These are phyloP conservation scores for Alloteropsis semialata DNA, from an alignment of 176 grass and related monocot species.

Conservation along the genomic window DNA sequence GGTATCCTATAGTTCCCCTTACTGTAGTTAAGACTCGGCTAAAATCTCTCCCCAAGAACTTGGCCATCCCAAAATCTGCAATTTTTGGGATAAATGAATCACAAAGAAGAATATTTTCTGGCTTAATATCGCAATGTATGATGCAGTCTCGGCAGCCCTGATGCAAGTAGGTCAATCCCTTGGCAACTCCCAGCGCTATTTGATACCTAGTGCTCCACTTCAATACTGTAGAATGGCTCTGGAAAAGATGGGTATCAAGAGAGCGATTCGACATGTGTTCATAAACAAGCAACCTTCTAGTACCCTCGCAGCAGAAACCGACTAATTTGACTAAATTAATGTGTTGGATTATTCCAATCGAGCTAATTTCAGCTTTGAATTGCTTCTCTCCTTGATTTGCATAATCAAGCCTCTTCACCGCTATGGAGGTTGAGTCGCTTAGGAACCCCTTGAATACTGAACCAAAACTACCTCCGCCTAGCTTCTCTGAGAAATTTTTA, in stretches of 20 bases:
- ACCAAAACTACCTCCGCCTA: neutral
- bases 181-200: slow-evolving; percentile 7
- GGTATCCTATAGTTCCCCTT: slow-evolving; percentile 19
- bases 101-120: neutral
- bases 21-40: neutral
- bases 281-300: slow-evolving; percentile 2
- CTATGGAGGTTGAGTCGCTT: neutral
- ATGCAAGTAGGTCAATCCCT: neutral
- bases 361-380: slow-evolving; percentile 6
- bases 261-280: slow-evolving; percentile 7
- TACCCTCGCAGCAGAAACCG: neutral
- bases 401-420: neutral
- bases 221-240: neutral
- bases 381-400: neutral
- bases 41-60: neutral
- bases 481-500: neutral
- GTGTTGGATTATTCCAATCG: neutral
- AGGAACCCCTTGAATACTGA: neutral
- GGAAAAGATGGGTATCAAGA: neutral
- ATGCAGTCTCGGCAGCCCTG: neutral
- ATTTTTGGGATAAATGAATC: neutral
- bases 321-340: slow-evolving; percentile 1
- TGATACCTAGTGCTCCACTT: slow-evolving; percentile 9
- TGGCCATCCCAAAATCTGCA: slow-evolving; percentile 15
- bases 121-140: slow-evolving; percentile 14